These are phyloP conservation scores for Pythium phragmiticola DNA, from an alignment of 352 stramenopile species.

Conservation along the genomic window DNA sequence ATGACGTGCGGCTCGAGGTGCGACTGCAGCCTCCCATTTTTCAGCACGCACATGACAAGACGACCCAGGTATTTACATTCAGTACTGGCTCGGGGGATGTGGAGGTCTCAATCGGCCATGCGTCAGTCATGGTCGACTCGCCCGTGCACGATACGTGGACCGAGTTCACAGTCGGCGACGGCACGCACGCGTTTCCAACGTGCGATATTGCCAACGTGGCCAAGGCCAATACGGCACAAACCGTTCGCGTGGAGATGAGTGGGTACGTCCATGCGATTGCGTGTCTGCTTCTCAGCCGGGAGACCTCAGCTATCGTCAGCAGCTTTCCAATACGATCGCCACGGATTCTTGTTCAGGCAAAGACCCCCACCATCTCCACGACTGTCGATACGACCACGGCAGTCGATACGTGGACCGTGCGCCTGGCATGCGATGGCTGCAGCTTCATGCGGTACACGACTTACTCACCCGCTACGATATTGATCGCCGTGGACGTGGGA, in stretches of 20 bases:
- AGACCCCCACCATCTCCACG: slow-evolving; percentile 33
- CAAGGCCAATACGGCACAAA: slow-evolving; percentile 8
- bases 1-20: slow-evolving; percentile 57
- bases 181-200: slow-evolving; percentile 53
- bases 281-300: slow-evolving; percentile 34
- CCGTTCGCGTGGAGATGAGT: slow-evolving; percentile 29
- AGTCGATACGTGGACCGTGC: slow-evolving; percentile 43
- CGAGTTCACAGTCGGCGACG: slow-evolving; percentile 42
- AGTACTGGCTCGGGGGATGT: background rate
- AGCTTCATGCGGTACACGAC: slow-evolving; percentile 48
- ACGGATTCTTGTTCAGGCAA: slow-evolving; percentile 44
- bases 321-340: slow-evolving; percentile 50
- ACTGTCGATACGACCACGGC: slow-evolving; percentile 27
- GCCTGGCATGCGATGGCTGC: slow-evolving; percentile 38
- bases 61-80: background rate
- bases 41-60: slow-evolving; percentile 12
- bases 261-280: slow-evolving; percentile 59
- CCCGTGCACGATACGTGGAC: slow-evolving; percentile 50
- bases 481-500: background rate
- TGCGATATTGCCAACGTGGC: slow-evolving; percentile 25
- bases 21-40: slow-evolving; percentile 47
- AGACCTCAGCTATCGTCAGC: slow-evolving; percentile 28
- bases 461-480: background rate
- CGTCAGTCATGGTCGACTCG: slow-evolving; percentile 37
- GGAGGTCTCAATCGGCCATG: slow-evolving; percentile 23